Evolutionary conservation across 2,329 filamentous ascomycete genomes (phyloP).

Genomic region (Xylaria sp.): DNA sequence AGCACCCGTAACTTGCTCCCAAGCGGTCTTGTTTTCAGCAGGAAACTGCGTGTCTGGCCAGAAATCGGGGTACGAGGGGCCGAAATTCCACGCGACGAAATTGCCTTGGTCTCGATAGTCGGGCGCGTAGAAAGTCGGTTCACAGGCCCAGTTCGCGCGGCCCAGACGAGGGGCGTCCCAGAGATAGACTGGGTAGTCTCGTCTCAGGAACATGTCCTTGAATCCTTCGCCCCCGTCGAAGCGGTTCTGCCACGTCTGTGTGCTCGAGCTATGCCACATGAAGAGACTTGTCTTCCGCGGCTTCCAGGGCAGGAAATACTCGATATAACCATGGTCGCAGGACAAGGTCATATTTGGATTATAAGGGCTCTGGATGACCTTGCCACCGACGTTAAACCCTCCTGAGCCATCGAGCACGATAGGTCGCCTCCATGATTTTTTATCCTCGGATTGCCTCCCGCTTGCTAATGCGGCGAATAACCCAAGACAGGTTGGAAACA

Average conservation of each 20-base stretch:
- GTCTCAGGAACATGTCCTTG: conserved; percentile 53
- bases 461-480: conserved; percentile 4
- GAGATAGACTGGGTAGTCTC: conserved; percentile 52
- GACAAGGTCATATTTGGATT: conserved; percentile 48
- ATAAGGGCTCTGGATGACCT: conserved; percentile 45
- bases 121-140: conserved; percentile 45
- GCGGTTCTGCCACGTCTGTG: conserved; percentile 52
- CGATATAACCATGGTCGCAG: conserved; percentile 54
- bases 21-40: conserved; percentile 45
- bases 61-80: conserved; percentile 46
- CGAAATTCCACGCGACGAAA: conserved; percentile 52
- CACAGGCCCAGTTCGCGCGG: conserved; percentile 52
- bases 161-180: conserved; percentile 52
- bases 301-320: conserved; percentile 51
- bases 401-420: conserved; percentile 48
- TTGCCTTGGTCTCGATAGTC: conserved; percentile 50
- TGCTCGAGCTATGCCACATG: conserved; percentile 53
- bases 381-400: conserved; percentile 50
- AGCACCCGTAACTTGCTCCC: conserved; percentile 49
- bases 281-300: conserved; percentile 49
- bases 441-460: conserved; percentile 3
- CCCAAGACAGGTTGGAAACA: not conserved
- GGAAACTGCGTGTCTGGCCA: conserved; percentile 52
- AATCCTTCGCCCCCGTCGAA: conserved; percentile 53
- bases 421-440: conserved; percentile 29